Percentiles rank a stretch among this genome's conserved stretches.
phyloP scores from a whole-genome alignment of 73 alveolate species.

The Paramecium sexaurelia region DNA sequence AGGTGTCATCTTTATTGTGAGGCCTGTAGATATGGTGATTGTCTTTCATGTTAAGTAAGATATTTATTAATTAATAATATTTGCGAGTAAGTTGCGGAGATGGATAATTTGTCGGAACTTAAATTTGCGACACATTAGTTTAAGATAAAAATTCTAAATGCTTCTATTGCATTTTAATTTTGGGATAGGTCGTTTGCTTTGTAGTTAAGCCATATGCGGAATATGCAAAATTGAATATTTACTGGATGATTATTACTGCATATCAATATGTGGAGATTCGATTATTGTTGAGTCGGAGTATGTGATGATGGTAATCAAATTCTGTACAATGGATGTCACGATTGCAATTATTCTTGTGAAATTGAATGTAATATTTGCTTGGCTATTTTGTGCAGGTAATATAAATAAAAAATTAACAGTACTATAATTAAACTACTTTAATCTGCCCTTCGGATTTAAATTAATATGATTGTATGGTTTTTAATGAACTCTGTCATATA shows the following conservation, averaged over 20 bases:
- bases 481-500: no score
- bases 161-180: neutral
- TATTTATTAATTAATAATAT: neutral
- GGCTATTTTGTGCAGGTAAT: neutral
- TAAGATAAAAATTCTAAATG: neutral
- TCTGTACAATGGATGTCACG: neutral
- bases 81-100: neutral
- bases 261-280: neutral
- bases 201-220: neutral
- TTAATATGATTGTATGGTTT: no score
- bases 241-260: no score
- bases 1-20: neutral
- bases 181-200: neutral
- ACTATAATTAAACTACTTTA: no score
- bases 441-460: no score
- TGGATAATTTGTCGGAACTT: neutral
- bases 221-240: neutral
- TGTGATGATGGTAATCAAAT: conserved; percentile 23
- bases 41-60: neutral
- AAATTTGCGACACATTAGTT: neutral
- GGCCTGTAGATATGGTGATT: neutral
- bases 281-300: neutral
- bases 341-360: neutral
- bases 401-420: no score
- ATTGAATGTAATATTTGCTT: neutral